phyloP scores from a whole-genome alignment of 1,139 yeast genomes.

The Wickerhamiella pararugosa region DNA sequence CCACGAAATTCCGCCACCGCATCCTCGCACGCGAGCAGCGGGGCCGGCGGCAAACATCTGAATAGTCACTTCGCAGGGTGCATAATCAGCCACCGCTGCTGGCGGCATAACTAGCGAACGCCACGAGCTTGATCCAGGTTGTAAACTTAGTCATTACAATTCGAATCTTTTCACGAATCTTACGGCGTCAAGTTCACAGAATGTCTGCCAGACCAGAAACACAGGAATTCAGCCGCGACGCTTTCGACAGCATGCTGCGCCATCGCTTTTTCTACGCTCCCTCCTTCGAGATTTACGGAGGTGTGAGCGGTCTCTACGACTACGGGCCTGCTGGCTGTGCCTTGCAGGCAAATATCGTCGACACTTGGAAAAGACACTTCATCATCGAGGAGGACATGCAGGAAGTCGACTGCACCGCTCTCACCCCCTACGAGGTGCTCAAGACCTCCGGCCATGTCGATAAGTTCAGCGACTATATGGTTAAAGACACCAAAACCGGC shows the following conservation, averaged over 20 bases:
- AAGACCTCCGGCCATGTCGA: constrained; percentile 99
- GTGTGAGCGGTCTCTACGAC: constrained; percentile 94
- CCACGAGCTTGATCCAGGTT: no score
- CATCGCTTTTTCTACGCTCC: constrained; percentile 97
- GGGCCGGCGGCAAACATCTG: no score
- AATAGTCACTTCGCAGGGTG: no score
- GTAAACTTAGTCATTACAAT: no score
- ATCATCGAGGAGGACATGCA: constrained; percentile 96
- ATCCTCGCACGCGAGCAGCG: no score
- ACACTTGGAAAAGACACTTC: constrained; percentile 95
- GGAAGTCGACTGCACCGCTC: constrained; percentile 95
- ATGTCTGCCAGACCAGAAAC: constrained; percentile 17
- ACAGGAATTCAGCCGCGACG: constrained; percentile 54
- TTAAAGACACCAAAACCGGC: constrained; percentile 86
- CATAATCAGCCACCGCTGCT: no score
- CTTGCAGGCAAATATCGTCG: constrained; percentile 86
- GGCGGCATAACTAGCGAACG: no score
- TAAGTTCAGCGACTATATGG: constrained; percentile 99
- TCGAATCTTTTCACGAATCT: no score
- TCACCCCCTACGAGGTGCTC: constrained; percentile 93
- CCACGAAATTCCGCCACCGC: no score
- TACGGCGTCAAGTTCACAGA: constrained; percentile 7
- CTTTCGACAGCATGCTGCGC: constrained; percentile 77
- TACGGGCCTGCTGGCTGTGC: constrained; percentile 99
- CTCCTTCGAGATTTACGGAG: constrained; percentile 93